Evolutionary conservation across 1,284 basidiomycete species (phyloP).

Genomic region (Lentinula novae-zelandiae): DNA sequence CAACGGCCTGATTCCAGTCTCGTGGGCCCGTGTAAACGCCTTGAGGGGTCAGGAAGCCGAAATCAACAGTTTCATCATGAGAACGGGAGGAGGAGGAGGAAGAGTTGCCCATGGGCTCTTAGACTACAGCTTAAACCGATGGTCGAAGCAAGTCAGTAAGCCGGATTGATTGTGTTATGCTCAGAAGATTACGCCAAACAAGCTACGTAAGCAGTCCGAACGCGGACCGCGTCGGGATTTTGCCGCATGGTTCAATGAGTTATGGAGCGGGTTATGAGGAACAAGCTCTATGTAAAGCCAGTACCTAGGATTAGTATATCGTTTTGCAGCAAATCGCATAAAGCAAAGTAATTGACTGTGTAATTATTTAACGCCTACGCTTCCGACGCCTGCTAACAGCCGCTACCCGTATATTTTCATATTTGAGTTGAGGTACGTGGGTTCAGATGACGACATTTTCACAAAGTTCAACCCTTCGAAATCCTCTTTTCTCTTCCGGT

Average conservation of each 20-base stretch:
- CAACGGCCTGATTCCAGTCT: conserved; percentile 89
- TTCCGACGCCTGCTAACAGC: too few species aligned
- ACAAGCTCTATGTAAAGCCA: too few species aligned
- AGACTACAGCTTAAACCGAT: conserved; percentile 11
- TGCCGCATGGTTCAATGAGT: too few species aligned
- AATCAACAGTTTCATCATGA: conserved; percentile 77
- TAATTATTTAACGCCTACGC: too few species aligned
- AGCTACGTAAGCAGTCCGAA: background rate
- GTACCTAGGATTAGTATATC: too few species aligned
- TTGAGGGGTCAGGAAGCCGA: conserved; percentile 83
- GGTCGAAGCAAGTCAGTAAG: conserved; percentile 8
- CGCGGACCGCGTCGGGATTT: too few species aligned
- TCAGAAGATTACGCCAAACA: background rate
- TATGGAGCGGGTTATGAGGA: too few species aligned
- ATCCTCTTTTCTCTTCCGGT: background rate
- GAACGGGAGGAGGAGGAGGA: conserved; percentile 68
- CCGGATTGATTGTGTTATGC: background rate
- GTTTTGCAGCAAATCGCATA: too few species aligned
- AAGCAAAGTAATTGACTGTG: too few species aligned
- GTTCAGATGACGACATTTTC: background rate
- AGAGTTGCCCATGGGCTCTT: conserved; percentile 68
- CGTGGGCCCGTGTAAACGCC: conserved; percentile 84
- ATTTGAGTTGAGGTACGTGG: background rate
- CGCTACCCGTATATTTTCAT: background rate
- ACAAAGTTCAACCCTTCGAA: background rate